Conservation (phyloP, 1,284 basidiomycete genomes). For the Rhodotorula mucilaginosa region DNA sequence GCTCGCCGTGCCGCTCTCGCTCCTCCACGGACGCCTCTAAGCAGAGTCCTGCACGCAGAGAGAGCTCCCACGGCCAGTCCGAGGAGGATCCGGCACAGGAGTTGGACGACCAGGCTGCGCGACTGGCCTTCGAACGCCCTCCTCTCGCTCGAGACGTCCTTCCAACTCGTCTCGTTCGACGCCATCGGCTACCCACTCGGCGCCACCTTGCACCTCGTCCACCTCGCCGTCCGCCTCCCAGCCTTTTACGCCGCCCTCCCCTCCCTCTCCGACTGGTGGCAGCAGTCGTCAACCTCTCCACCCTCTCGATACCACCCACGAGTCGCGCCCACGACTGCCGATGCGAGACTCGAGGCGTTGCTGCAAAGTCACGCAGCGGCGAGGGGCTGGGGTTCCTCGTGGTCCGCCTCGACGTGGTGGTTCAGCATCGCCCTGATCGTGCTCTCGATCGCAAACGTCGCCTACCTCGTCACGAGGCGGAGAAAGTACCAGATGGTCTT, state of each 20-base stretch:
- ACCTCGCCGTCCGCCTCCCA: slow-evolving; percentile 32
- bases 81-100: slow-evolving; percentile 16
- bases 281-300: not conserved
- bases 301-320: not conserved
- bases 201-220: slow-evolving; percentile 22
- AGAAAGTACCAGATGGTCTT: slow-evolving; percentile 47
- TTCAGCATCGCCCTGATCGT: slow-evolving; percentile 56
- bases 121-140: slow-evolving; percentile 29
- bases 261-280: slow-evolving; percentile 12
- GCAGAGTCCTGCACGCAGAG: slow-evolving; percentile 16
- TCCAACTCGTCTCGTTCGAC: slow-evolving; percentile 30
- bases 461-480: slow-evolving; percentile 45
- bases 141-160: slow-evolving; percentile 28
- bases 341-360: slow-evolving; percentile 31
- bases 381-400: not conserved
- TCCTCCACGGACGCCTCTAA: slow-evolving; percentile 16
- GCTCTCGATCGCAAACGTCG: slow-evolving; percentile 44
- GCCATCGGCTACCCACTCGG: slow-evolving; percentile 29
- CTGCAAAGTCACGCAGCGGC: not conserved
- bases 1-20: not conserved
- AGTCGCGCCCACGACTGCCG: slow-evolving; percentile 12
- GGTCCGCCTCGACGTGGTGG: slow-evolving; percentile 55
- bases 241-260: slow-evolving; percentile 30
- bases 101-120: not conserved
- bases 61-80: slow-evolving; percentile 14